phyloP scores from a whole-genome alignment of 129 eudicot species.

The Flaveria linearis region DNA sequence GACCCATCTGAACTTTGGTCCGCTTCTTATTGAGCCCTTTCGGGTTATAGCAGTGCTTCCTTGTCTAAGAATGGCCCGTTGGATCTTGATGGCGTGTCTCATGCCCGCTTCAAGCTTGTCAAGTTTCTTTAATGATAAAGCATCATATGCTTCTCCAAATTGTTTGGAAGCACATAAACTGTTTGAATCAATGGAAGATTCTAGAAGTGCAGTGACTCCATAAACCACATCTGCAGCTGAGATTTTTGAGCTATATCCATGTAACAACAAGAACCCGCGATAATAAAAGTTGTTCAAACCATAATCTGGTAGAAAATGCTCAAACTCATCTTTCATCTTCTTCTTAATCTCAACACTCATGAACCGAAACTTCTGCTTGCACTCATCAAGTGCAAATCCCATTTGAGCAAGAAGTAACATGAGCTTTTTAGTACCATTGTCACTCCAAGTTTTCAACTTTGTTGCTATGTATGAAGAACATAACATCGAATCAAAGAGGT shows the following conservation, averaged over 20 bases:
- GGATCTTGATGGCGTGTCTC: conserved; percentile 93
- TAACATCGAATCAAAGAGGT: conserved; percentile 90
- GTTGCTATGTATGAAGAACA: conserved; percentile 97
- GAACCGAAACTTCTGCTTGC: conserved; percentile 85
- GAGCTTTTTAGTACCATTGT: conserved; percentile 83
- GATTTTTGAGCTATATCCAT: conserved; percentile 78
- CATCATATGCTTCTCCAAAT: conserved; percentile 89
- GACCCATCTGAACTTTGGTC: conserved; percentile 93
- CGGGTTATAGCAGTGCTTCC: conserved; percentile 87
- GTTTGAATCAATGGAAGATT: conserved; percentile 63
- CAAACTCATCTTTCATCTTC: conserved; percentile 88
- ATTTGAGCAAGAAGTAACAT: conserved; percentile 88
- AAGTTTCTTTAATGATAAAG: conserved; percentile 70
- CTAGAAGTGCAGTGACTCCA: conserved; percentile 87
- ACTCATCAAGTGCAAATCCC: conserved; percentile 92
- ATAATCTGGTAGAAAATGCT: conserved; percentile 77
- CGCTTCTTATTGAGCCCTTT: conserved; percentile 90
- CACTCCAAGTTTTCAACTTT: conserved; percentile 95
- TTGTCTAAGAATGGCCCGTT: conserved; percentile 87
- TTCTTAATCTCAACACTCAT: conserved; percentile 84
- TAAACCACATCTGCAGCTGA: conserved; percentile 99
- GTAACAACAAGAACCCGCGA: conserved; percentile 78
- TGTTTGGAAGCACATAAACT: conserved; percentile 71
- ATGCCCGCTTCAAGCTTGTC: conserved; percentile 83
- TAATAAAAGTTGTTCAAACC: conserved; percentile 94